These are phyloP conservation scores for Amphichorda felina DNA, from an alignment of 2,329 filamentous ascomycete species.

Conservation along the genomic window DNA sequence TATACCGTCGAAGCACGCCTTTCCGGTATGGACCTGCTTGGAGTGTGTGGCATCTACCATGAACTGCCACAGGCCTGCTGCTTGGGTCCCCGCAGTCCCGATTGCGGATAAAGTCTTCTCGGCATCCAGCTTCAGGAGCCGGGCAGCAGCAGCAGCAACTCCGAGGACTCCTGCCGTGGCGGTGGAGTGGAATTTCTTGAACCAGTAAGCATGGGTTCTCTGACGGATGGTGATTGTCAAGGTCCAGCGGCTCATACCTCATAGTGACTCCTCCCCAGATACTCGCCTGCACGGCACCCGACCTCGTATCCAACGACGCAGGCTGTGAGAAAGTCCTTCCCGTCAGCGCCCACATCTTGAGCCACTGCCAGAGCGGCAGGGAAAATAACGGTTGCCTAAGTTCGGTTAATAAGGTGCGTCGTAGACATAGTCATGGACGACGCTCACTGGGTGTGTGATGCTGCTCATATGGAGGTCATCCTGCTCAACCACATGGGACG, in stretches of 20 bases:
- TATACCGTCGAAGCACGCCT: constrained; percentile 1
- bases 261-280: constrained; percentile 2
- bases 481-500: constrained; percentile 2
- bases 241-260: too few species aligned
- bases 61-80: constrained; percentile 2
- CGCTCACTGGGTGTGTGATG: constrained; percentile 1
- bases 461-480: constrained; percentile 1
- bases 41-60: constrained; percentile 1
- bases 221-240: too few species aligned
- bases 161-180: constrained; percentile 1
- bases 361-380: constrained; percentile 1
- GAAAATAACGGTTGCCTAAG: constrained; percentile 1
- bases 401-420: background rate
- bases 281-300: constrained; percentile 1
- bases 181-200: constrained; percentile 3
- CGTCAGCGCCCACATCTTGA: background rate
- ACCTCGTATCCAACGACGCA: constrained; percentile 2
- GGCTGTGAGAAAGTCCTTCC: constrained; percentile 1
- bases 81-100: constrained; percentile 1
- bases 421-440: background rate
- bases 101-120: background rate
- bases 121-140: background rate
- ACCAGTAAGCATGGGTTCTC: too few species aligned
- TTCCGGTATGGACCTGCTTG: constrained; percentile 2
- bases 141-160: background rate